phyloP scores from a whole-genome alignment of 352 stramenopile genomes.

The Phytophthora pseudosyringae region DNA sequence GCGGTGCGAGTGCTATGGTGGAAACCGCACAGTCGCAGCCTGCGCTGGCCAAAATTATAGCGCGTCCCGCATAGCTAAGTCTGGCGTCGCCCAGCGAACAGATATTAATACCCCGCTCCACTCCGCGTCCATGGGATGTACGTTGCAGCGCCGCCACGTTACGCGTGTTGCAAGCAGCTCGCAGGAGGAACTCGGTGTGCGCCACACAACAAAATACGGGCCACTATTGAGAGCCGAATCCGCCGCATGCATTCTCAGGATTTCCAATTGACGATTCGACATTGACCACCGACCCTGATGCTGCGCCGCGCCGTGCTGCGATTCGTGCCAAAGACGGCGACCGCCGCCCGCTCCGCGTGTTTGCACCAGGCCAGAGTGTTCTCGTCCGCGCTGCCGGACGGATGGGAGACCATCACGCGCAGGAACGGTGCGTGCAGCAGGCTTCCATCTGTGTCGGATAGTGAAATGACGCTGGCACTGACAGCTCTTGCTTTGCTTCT shows the following conservation, averaged over 20 bases:
- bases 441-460: neutral
- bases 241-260: conserved; percentile 23
- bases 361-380: conserved; percentile 20
- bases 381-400: conserved; percentile 49
- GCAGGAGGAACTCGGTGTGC: conserved; percentile 3
- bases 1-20: conserved; percentile 2
- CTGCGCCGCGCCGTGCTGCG: conserved; percentile 23
- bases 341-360: neutral
- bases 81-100: neutral
- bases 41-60: neutral
- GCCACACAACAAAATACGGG: conserved; percentile 5
- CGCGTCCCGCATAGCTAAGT: neutral
- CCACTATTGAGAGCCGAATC: conserved; percentile 28
- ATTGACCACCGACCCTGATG: conserved; percentile 3
- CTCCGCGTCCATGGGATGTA: neutral
- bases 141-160: neutral
- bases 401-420: conserved; percentile 67
- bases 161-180: no score
- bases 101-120: conserved; percentile 12
- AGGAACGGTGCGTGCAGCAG: conserved; percentile 50
- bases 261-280: conserved; percentile 24
- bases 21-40: conserved; percentile 2
- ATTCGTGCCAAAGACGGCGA: conserved; percentile 4
- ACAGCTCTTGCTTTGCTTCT: neutral
- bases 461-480: neutral